Percentiles rank a stretch among this genome's conserved stretches.
These are phyloP conservation scores for Populus davidiana DNA, from an alignment of 345 rosid species.

Conservation along the genomic window DNA sequence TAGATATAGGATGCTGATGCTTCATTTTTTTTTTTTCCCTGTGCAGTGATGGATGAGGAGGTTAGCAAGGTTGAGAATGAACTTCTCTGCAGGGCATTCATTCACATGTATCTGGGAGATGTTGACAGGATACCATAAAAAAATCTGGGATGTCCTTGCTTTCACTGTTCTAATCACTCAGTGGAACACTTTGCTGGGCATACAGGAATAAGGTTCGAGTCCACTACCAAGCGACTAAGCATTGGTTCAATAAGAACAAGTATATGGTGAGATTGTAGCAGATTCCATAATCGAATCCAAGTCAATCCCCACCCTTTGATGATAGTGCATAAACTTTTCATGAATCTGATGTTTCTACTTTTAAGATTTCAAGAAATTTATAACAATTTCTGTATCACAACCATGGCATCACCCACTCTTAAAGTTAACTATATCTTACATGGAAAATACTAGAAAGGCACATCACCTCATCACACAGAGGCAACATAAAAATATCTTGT, in stretches of 20 bases:
- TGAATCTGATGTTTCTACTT: background rate
- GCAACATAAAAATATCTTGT: conserved; percentile 38
- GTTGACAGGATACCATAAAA: conserved; percentile 49
- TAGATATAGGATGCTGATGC: background rate
- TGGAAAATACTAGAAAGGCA: conserved; percentile 6
- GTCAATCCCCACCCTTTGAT: conserved; percentile 6
- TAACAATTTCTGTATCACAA: background rate
- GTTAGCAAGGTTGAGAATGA: conserved; percentile 45
- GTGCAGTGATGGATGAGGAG: conserved; percentile 43
- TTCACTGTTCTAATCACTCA: conserved; percentile 33
- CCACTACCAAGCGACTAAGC: background rate
- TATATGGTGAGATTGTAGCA: conserved; percentile 9
- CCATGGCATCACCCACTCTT: background rate
- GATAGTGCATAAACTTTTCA: background rate
- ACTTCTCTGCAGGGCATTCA: conserved; percentile 51
- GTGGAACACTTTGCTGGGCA: conserved; percentile 1
- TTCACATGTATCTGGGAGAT: conserved; percentile 48
- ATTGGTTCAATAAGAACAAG: conserved; percentile 16
- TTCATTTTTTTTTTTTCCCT: background rate
- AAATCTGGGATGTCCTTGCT: conserved; percentile 44
- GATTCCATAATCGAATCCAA: conserved; percentile 6
- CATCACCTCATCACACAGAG: conserved; percentile 29
- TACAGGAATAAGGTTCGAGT: conserved; percentile 17
- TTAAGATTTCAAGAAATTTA: background rate
- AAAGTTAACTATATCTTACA: background rate